These are phyloP conservation scores for Begonia loranthoides DNA, from an alignment of 306 rosid genomes.

Conservation along the genomic window DNA sequence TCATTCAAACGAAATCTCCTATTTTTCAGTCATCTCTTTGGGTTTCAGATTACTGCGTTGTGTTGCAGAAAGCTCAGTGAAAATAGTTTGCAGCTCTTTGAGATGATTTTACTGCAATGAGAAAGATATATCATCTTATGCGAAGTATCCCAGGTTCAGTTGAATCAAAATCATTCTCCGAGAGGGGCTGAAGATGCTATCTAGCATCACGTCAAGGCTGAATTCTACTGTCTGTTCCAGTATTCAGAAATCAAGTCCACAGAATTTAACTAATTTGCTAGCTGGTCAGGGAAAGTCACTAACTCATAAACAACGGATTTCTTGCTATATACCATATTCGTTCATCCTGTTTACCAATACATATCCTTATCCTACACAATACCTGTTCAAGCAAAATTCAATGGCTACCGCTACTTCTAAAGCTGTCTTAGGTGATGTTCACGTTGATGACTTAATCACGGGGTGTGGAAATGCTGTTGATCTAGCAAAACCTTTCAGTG, in stretches of 20 bases:
- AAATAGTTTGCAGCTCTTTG: slow-evolving; percentile 4
- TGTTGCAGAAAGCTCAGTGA: slow-evolving; percentile 8
- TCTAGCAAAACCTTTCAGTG: slow-evolving; percentile 34
- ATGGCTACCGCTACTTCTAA: slow-evolving; percentile 63
- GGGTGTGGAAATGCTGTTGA: slow-evolving; percentile 28
- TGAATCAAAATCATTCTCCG: slow-evolving; percentile 16
- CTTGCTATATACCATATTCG: slow-evolving; percentile 25
- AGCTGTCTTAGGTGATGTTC: slow-evolving; percentile 49
- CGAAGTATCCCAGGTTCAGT: slow-evolving; percentile 10
- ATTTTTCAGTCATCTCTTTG: not conserved
- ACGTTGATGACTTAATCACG: slow-evolving; percentile 39
- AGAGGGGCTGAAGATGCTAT: slow-evolving; percentile 45
- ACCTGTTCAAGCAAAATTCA: slow-evolving; percentile 14
- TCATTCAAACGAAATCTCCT: not conserved
- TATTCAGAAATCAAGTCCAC: slow-evolving; percentile 21
- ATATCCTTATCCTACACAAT: slow-evolving; percentile 8
- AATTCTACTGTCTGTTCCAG: slow-evolving; percentile 31
- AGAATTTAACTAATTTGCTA: slow-evolving; percentile 9
- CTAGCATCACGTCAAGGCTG: slow-evolving; percentile 40
- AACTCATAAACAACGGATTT: slow-evolving; percentile 18
- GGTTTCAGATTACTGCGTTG: slow-evolving; percentile 26
- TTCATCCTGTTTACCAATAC: slow-evolving; percentile 13
- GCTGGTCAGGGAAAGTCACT: slow-evolving; percentile 20
- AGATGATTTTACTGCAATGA: slow-evolving; percentile 25
- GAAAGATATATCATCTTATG: slow-evolving; percentile 12